A percentile compares a stretch with the other conserved stretches of the same genome.
Conservation (phyloP, 2,329 filamentous ascomycete species). For the Diaporthe sp. region DNA sequence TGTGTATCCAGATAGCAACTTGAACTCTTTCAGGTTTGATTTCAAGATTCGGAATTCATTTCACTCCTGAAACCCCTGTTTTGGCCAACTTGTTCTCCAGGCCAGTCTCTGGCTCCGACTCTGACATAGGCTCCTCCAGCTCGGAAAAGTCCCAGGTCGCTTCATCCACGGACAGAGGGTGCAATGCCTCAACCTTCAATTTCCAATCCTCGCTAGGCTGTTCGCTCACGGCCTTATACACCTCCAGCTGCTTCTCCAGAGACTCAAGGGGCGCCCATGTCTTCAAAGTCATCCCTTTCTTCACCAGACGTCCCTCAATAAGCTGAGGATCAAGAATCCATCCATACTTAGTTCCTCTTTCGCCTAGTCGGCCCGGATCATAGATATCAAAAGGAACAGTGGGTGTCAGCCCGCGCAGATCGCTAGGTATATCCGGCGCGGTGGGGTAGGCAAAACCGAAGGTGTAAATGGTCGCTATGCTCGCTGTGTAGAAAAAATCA, state of each 20-base stretch:
- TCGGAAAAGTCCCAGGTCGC: background rate
- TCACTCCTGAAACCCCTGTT: background rate
- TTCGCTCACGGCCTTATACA: background rate
- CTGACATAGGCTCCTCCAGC: background rate
- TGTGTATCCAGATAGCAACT: background rate
- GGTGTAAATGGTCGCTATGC: background rate
- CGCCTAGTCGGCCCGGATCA: background rate
- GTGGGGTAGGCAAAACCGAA: background rate
- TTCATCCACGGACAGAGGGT: background rate
- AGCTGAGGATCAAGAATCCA: background rate
- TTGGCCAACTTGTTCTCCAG: background rate
- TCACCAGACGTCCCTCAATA: background rate
- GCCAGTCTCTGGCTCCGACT: background rate
- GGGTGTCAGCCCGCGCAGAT: background rate
- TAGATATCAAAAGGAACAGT: background rate
- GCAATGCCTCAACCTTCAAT: background rate
- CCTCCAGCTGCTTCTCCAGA: background rate
- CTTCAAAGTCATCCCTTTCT: background rate
- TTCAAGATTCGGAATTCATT: background rate
- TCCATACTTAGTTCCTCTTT: background rate
- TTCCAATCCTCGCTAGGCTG: background rate
- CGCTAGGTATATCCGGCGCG: background rate
- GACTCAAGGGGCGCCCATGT: background rate
- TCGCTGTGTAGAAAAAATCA: background rate
- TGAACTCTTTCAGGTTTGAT: background rate